Percentiles rank a stretch among this genome's conserved stretches.
Conservation (phyloP, 371 early-diverging fungal species). For the Saksenaea vasiformis region DNA sequence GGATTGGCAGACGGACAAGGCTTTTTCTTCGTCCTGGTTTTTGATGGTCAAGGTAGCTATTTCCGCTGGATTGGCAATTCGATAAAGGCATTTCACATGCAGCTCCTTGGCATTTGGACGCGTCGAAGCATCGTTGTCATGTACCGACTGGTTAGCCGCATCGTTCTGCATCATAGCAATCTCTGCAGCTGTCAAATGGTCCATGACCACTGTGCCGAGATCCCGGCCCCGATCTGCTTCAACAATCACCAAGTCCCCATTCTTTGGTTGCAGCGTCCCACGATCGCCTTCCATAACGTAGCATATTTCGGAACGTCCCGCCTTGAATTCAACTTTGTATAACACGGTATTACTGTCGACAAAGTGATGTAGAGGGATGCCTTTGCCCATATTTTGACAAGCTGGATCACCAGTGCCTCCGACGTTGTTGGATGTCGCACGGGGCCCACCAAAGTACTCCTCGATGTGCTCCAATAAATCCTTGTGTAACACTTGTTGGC, state of each 20-base stretch:
- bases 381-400: slow-evolving; percentile 27
- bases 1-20: slow-evolving; percentile 81
- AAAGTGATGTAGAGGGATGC: slow-evolving; percentile 31
- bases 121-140: slow-evolving; percentile 1
- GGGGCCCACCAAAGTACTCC: slow-evolving; percentile 14
- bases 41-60: background rate
- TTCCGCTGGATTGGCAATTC: slow-evolving; percentile 1
- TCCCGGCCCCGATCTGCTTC: slow-evolving; percentile 94
- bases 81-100: slow-evolving; percentile 3
- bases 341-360: slow-evolving; percentile 54
- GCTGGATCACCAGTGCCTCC: background rate
- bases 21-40: slow-evolving; percentile 83
- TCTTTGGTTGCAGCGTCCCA: slow-evolving; percentile 37
- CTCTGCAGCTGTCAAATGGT: slow-evolving; percentile 33
- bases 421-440: background rate
- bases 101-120: background rate
- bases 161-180: background rate
- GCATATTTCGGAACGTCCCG: slow-evolving; percentile 77
- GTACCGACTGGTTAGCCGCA: slow-evolving; percentile 3
- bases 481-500: slow-evolving; percentile 10
- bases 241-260: slow-evolving; percentile 81
- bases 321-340: slow-evolving; percentile 81
- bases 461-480: slow-evolving; percentile 13
- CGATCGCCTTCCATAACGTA: slow-evolving; percentile 50
- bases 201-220: slow-evolving; percentile 78